Conservation (phyloP, 1,139 yeast species). For the Nakaseomyces sp. region DNA sequence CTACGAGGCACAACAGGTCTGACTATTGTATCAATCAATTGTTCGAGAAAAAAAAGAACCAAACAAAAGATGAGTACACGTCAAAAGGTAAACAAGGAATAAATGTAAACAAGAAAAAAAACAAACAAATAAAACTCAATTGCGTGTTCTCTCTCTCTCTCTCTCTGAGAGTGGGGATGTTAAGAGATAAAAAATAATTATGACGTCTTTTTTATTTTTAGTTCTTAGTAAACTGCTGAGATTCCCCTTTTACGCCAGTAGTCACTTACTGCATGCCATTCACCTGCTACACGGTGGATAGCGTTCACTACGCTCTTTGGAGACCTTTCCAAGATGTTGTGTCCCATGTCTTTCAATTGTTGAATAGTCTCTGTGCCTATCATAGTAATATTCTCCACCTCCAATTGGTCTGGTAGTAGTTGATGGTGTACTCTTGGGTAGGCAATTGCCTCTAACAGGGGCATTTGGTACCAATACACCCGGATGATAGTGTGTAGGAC, state of each 20-base stretch:
- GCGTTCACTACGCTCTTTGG: constrained; percentile 46
- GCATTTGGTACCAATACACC: constrained; percentile 45
- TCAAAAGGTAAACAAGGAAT: no score
- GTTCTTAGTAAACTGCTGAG: constrained; percentile 17
- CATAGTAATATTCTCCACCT: constrained; percentile 46
- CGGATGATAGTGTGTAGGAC: constrained; percentile 73
- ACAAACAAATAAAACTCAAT: no score
- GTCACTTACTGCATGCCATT: constrained; percentile 47
- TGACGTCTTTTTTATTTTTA: neutral
- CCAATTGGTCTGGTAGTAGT: constrained; percentile 60
- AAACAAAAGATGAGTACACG: no score
- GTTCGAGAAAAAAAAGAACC: no score
- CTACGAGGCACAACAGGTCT: no score
- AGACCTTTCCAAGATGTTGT: constrained; percentile 29
- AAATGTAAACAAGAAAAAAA: no score
- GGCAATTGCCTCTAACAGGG: constrained; percentile 60
- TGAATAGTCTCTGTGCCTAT: constrained; percentile 32
- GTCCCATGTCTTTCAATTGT: constrained; percentile 36
- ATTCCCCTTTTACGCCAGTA: constrained; percentile 48
- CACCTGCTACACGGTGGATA: constrained; percentile 35
- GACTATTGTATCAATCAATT: no score
- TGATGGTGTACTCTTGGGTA: constrained; percentile 87
- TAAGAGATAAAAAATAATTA: neutral
- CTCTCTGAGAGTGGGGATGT: neutral
- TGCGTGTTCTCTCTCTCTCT: no score